phyloP scores from a whole-genome alignment of 345 rosid genomes.

The Kandelia obovata region DNA sequence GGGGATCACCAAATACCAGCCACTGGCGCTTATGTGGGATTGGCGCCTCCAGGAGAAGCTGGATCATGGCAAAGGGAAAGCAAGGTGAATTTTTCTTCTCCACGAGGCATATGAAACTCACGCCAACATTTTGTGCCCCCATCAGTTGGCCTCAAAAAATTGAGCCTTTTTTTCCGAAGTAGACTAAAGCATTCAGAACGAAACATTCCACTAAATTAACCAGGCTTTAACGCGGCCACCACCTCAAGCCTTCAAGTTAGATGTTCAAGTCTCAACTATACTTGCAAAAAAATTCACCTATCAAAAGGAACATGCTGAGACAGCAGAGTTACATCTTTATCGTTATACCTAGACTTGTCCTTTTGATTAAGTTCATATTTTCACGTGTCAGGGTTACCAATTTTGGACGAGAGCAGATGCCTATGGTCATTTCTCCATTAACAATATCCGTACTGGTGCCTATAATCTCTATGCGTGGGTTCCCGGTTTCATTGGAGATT shows the following conservation, averaged over 20 bases:
- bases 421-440: constrained; percentile 56
- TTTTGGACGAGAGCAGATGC: constrained; percentile 72
- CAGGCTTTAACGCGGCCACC: too few species aligned
- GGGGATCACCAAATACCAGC: constrained; percentile 38
- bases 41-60: constrained; percentile 67
- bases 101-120: neutral
- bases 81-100: constrained; percentile 41
- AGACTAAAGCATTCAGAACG: too few species aligned
- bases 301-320: too few species aligned
- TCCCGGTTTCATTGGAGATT: constrained; percentile 85
- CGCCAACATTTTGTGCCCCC: neutral
- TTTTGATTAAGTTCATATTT: too few species aligned
- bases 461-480: constrained; percentile 77
- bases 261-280: too few species aligned
- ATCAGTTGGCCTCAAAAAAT: neutral
- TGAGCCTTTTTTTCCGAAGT: too few species aligned
- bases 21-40: constrained; percentile 64
- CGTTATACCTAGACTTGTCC: too few species aligned
- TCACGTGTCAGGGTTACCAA: constrained; percentile 55
- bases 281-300: too few species aligned
- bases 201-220: too few species aligned
- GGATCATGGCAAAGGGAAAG: constrained; percentile 89
- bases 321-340: too few species aligned
- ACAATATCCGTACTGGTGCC: constrained; percentile 40
- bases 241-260: too few species aligned